A percentile compares a stretch with the other conserved stretches of the same genome.
These are phyloP conservation scores for Monosporozyma yasuniensis DNA, from an alignment of 805 yeast genomes.

Conservation along the genomic window DNA sequence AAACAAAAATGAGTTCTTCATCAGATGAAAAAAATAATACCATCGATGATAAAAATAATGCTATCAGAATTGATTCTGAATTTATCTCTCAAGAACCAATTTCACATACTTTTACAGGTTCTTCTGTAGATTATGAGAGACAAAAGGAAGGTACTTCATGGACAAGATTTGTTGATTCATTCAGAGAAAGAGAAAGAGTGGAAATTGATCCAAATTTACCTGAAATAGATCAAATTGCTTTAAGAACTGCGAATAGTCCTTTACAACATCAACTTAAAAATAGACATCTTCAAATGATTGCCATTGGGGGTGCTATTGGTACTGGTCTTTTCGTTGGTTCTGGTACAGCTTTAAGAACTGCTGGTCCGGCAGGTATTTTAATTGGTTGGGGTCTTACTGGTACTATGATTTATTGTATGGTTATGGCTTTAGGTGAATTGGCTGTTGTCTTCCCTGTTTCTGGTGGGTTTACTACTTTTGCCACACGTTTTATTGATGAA, in stretches of 20 bases:
- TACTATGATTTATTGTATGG: conserved; percentile 44
- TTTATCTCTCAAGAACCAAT: conserved; percentile 1
- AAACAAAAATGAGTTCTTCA: conserved; percentile 1
- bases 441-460: conserved; percentile 54
- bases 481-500: conserved; percentile 49
- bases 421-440: conserved; percentile 57
- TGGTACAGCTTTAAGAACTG: conserved; percentile 50
- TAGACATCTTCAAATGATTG: conserved; percentile 54
- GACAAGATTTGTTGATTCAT: conserved; percentile 1
- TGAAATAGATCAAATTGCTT: conserved; percentile 39
- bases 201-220: conserved; percentile 34
- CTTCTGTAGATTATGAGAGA: background rate
- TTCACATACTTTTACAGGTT: background rate
- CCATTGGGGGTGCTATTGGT: conserved; percentile 67
- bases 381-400: conserved; percentile 50
- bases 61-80: conserved; percentile 2
- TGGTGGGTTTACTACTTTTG: conserved; percentile 57
- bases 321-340: conserved; percentile 72
- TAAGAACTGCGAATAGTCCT: conserved; percentile 45
- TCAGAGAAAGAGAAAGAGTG: conserved; percentile 47
- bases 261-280: conserved; percentile 44
- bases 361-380: conserved; percentile 59
- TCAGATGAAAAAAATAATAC: conserved; percentile 1
- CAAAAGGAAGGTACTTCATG: conserved; percentile 1
- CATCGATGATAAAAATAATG: conserved; percentile 1